Percentiles rank a stretch among this genome's conserved stretches.
These are phyloP conservation scores for Austroboletus eburneus DNA, from an alignment of 768 basidiomycete genomes.

Conservation along the genomic window DNA sequence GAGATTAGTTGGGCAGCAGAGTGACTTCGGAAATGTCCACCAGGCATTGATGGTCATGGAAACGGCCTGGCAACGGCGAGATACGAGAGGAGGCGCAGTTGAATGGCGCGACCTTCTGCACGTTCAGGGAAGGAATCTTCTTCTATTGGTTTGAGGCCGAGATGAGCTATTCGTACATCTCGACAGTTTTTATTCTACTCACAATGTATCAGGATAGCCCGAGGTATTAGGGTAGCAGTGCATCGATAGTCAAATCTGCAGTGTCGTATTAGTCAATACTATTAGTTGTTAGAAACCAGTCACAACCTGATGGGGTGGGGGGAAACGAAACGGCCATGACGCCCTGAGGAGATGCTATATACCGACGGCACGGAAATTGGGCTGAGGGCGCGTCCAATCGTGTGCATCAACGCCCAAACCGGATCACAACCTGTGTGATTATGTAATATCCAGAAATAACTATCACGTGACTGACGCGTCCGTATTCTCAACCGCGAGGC, in stretches of 20 bases:
- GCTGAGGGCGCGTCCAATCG: constrained; percentile 18
- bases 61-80: constrained; percentile 64
- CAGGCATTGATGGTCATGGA: constrained; percentile 62
- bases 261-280: constrained; percentile 10
- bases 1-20: constrained; percentile 51
- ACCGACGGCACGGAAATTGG: constrained; percentile 31
- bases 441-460: constrained; percentile 10
- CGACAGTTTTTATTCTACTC: constrained; percentile 14
- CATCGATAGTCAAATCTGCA: constrained; percentile 13
- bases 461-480: constrained; percentile 32
- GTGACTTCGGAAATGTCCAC: constrained; percentile 55
- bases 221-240: constrained; percentile 12
- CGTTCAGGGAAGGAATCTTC: constrained; percentile 26
- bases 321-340: neutral
- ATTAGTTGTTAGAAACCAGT: constrained; percentile 3
- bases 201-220: constrained; percentile 11
- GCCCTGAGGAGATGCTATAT: constrained; percentile 16
- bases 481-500: constrained; percentile 27
- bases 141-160: constrained; percentile 27
- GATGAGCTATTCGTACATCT: neutral
- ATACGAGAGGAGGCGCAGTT: constrained; percentile 46
- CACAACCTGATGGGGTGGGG: neutral
- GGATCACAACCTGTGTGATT: constrained; percentile 18
- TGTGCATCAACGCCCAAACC: constrained; percentile 9
- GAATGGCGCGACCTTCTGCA: constrained; percentile 57